A percentile compares a stretch with the other conserved stretches of the same genome.
phyloP scores from a whole-genome alignment of 768 basidiomycete genomes.

The Plicaturopsis crispa region DNA sequence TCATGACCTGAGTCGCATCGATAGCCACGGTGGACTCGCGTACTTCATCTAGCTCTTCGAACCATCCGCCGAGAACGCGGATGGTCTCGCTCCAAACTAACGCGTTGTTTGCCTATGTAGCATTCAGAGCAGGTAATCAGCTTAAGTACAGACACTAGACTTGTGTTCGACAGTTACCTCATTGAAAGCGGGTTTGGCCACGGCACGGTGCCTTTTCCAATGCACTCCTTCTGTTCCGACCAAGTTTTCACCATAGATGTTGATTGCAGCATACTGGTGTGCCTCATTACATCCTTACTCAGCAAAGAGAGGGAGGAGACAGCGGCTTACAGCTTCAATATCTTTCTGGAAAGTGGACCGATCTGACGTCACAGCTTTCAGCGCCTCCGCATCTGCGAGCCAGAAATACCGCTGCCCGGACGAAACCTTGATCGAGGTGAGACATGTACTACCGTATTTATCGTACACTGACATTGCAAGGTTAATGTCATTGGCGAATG shows the following conservation, averaged over 20 bases:
- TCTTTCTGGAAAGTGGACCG: conserved; percentile 33
- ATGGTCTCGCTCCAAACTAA: conserved; percentile 42
- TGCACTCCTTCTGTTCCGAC: conserved; percentile 32
- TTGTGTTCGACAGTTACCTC: conserved; percentile 23
- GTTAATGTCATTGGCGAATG: too few species aligned
- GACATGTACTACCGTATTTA: conserved; percentile 29
- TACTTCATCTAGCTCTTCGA: conserved; percentile 23
- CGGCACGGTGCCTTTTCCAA: conserved; percentile 40
- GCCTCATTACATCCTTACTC: not conserved
- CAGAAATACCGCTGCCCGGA: conserved; percentile 26
- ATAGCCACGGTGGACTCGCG: conserved; percentile 7
- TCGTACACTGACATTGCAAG: conserved; percentile 29
- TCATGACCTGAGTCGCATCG: conserved; percentile 17
- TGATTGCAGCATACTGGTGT: conserved; percentile 28
- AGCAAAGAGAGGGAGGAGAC: not conserved
- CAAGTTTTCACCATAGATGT: conserved; percentile 40
- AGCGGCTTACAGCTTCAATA: conserved; percentile 21
- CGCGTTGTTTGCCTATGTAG: conserved; percentile 32
- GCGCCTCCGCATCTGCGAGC: conserved; percentile 35
- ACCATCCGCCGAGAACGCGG: conserved; percentile 33
- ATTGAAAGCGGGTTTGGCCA: conserved; percentile 42
- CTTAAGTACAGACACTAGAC: not conserved
- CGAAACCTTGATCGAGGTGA: conserved; percentile 27
- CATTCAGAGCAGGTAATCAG: not conserved
- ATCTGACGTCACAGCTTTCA: conserved; percentile 26